Percentiles rank a stretch among this genome's conserved stretches.
Conservation (phyloP, 805 yeast genomes). For the Candida ipomoeae region DNA sequence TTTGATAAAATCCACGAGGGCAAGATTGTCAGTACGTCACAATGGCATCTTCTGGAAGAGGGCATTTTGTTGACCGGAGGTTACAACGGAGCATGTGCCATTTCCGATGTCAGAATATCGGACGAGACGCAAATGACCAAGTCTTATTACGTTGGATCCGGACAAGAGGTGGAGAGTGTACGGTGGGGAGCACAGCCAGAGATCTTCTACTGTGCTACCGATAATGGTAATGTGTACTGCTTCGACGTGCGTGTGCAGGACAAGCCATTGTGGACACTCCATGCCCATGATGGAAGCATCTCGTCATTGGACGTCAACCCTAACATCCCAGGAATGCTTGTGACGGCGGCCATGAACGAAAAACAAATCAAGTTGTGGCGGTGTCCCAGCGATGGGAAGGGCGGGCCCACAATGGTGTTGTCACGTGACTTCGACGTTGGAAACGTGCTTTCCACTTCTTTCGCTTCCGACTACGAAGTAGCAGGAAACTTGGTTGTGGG, state of each 20-base stretch:
- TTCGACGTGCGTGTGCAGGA: constrained; percentile 73
- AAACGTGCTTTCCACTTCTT: constrained; percentile 75
- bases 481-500: constrained; percentile 83
- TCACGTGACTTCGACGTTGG: constrained; percentile 94
- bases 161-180: constrained; percentile 82
- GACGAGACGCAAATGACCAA: constrained; percentile 58
- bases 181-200: constrained; percentile 59
- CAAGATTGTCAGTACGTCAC: constrained; percentile 78
- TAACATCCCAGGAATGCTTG: constrained; percentile 65
- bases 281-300: constrained; percentile 95
- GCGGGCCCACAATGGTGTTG: constrained; percentile 79
- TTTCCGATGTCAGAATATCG: constrained; percentile 80
- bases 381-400: constrained; percentile 39
- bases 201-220: constrained; percentile 82
- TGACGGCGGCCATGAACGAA: constrained; percentile 90
- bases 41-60: constrained; percentile 73
- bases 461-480: constrained; percentile 83
- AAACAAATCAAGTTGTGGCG: constrained; percentile 86
- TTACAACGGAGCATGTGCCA: constrained; percentile 76
- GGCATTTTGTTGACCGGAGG: constrained; percentile 84
- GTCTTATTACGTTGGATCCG: constrained; percentile 55
- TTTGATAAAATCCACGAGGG: constrained; percentile 66
- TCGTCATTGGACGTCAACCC: constrained; percentile 71
- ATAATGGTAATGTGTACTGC: constrained; percentile 82
- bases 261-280: constrained; percentile 87